Base-by-base conservation (phyloP, 139 green algal genomes). In the Limnomonas spitsbergensis region DNA sequence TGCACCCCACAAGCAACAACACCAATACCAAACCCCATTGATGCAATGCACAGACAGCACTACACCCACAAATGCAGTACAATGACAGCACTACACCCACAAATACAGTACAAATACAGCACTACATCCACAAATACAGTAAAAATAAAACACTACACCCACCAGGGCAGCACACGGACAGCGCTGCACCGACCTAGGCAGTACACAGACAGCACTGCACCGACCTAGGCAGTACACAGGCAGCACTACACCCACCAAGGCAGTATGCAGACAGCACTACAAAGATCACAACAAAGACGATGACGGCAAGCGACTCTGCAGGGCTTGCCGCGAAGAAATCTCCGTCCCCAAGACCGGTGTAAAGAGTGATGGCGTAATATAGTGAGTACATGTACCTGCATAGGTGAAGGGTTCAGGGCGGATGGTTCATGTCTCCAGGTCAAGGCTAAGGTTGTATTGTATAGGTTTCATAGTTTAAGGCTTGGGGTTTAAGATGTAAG, bases 351-450 rank as follows among this genome's bases (percentile, higher is more conserved):
- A 82, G 27, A 27, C 78, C 70, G 32, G 53, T 39, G 53, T 78
- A 82, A 0, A 70, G 36, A 14, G 7, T 47, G 38, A 82, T 38
- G 31, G 29, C 32, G 34, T 75, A 75, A 53, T 78, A 82, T 14
- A 82, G 53, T 27, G 78, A 74, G 54, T 82, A 82, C 3, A 82
- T 38, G 54, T 82, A 82, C 47, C 47, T 61, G 47, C 47, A 61
- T 14, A 61, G 14, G 14, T 14, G 14, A 20, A 61, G 14, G 20
- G 20, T 61, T 14, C 14, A 61, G 47, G 14, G 20, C 47, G 20
- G 47, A 61, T 14, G 20, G 47, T 61, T 29, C 47, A 61, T 61
- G 47, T 61, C 14, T 61, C 14, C 47, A 61, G 20, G 47, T 61
- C 47, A 61, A 61, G 47, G 47, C 47, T 61, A 61, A 14, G 47